Evolutionary conservation across 345 rosid genomes (phyloP).

Genomic region (Raphanus sativus): DNA sequence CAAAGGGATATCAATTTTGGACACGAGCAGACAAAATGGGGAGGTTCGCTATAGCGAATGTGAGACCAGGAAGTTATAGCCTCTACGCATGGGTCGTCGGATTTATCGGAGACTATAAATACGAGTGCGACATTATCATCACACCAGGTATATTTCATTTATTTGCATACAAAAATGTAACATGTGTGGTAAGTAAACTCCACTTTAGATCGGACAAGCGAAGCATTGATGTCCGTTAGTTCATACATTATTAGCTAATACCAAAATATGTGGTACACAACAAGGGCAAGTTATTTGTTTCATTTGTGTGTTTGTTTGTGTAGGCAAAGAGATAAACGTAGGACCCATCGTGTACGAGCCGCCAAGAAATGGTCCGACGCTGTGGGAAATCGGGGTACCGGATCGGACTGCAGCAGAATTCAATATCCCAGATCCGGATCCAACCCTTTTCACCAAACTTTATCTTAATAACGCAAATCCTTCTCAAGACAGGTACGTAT

Average conservation of each 20-base stretch:
- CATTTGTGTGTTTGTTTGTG: background rate
- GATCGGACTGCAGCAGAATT: conserved; percentile 78
- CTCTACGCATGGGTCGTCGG: conserved; percentile 76
- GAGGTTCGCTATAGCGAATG: conserved; percentile 55
- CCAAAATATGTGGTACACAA: background rate
- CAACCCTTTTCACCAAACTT: conserved; percentile 48
- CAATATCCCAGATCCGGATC: conserved; percentile 62
- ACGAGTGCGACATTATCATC: conserved; percentile 41
- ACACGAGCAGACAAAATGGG: conserved; percentile 54
- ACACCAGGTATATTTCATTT: conserved; percentile 49
- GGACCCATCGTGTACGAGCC: conserved; percentile 54
- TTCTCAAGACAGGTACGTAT: conserved; percentile 41
- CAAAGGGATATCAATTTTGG: conserved; percentile 94
- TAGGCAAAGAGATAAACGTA: conserved; percentile 51
- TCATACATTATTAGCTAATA: background rate
- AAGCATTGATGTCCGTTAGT: background rate
- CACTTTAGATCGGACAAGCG: background rate
- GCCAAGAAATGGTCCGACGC: conserved; percentile 73
- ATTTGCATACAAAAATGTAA: background rate
- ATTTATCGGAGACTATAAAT: conserved; percentile 61
- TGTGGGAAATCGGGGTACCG: conserved; percentile 85
- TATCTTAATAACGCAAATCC: conserved; percentile 17
- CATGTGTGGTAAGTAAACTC: background rate
- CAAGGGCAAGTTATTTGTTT: background rate
- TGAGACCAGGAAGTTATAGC: conserved; percentile 60